Evolutionary conservation across 2,329 filamentous ascomycete genomes (phyloP).

Genomic region (Exophiala dermatitidis): DNA sequence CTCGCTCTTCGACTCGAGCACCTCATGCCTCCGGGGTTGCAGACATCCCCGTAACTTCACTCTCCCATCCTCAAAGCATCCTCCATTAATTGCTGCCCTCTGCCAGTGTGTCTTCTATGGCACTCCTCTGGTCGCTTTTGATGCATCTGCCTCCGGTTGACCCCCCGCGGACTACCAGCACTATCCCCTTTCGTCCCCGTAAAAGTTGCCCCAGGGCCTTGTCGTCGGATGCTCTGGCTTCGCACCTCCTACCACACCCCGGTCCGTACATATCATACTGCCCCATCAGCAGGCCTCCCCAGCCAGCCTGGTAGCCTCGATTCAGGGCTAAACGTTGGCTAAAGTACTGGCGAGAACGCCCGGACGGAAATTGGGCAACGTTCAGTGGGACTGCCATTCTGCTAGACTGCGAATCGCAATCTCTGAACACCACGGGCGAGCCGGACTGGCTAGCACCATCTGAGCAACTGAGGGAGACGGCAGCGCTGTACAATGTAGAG

Average conservation of each 20-base stretch:
- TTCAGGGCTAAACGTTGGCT: conserved; percentile 7
- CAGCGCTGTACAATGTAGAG: conserved; percentile 1
- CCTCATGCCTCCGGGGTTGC: too few species aligned
- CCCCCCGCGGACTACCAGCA: too few species aligned
- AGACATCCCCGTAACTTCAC: too few species aligned
- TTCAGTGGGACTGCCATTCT: conserved; percentile 6
- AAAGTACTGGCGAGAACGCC: conserved; percentile 3
- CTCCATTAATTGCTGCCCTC: too few species aligned
- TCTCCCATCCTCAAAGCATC: too few species aligned
- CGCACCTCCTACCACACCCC: not conserved
- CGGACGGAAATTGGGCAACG: conserved; percentile 16
- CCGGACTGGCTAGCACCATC: conserved; percentile 9
- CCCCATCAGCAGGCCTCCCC: conserved; percentile 5
- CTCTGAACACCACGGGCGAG: conserved; percentile 7
- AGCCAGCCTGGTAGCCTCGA: not conserved
- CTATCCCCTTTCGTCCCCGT: too few species aligned
- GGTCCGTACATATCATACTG: not conserved
- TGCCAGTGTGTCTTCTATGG: too few species aligned
- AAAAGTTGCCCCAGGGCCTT: too few species aligned
- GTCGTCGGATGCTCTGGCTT: too few species aligned
- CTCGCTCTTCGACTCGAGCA: not conserved
- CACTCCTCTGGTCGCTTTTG: too few species aligned
- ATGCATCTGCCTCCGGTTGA: too few species aligned
- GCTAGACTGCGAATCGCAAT: conserved; percentile 12
- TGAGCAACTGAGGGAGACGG: not conserved